Conservation (phyloP, 2,329 filamentous ascomycete species). For the Penicillium palitans region DNA sequence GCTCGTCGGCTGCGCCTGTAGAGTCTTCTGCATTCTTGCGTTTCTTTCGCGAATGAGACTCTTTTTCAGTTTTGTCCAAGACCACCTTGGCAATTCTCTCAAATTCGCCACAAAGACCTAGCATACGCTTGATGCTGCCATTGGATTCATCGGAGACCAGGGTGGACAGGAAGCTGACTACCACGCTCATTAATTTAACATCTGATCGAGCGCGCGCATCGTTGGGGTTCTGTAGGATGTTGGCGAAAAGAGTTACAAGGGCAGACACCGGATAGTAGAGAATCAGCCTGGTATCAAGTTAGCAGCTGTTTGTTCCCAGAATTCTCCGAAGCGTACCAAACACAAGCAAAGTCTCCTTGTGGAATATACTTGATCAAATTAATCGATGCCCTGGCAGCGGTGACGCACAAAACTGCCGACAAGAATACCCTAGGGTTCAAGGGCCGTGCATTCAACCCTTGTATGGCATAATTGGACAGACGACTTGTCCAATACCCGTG, state of each 20-base stretch:
- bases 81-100: slow-evolving; percentile 89
- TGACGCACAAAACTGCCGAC: slow-evolving; percentile 87
- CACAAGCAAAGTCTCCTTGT: slow-evolving; percentile 89
- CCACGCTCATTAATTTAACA: slow-evolving; percentile 84
- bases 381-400: slow-evolving; percentile 88
- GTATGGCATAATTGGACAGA: slow-evolving; percentile 90
- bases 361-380: slow-evolving; percentile 94
- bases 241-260: slow-evolving; percentile 91
- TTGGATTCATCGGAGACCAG: slow-evolving; percentile 87
- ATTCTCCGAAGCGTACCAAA: slow-evolving; percentile 68
- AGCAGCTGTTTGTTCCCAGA: slow-evolving; percentile 2
- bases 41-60: slow-evolving; percentile 76
- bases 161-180: slow-evolving; percentile 88
- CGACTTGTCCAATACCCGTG: slow-evolving; percentile 98
- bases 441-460: slow-evolving; percentile 85
- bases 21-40: slow-evolving; percentile 66
- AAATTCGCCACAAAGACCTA: slow-evolving; percentile 92
- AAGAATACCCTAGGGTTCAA: slow-evolving; percentile 93
- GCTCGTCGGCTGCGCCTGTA: slow-evolving; percentile 22
- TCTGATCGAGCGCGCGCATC: slow-evolving; percentile 87
- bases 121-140: slow-evolving; percentile 88
- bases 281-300: slow-evolving; percentile 63
- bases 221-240: slow-evolving; percentile 91
- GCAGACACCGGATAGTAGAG: slow-evolving; percentile 96
- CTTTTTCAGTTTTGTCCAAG: slow-evolving; percentile 86